Percentiles rank a stretch among this genome's conserved stretches.
These are phyloP conservation scores for Colletotrichum godetiae DNA, from an alignment of 2,329 filamentous ascomycete genomes.

Conservation along the genomic window DNA sequence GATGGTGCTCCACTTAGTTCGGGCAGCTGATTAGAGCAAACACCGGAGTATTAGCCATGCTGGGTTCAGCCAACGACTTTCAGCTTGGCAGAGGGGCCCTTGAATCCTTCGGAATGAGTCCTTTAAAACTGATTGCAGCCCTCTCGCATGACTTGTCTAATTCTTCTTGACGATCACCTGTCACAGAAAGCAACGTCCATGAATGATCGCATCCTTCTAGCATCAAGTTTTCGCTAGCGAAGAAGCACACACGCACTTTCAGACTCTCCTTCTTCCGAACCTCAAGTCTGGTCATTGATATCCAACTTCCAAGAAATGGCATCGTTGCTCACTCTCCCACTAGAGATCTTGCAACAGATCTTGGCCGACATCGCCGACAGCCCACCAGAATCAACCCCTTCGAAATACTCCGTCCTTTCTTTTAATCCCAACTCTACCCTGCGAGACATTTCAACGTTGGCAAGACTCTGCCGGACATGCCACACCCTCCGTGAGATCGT, in stretches of 20 bases:
- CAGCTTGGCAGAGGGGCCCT: conserved; percentile 1
- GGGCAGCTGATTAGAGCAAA: background rate
- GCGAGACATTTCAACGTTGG: background rate
- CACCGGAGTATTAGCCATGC: background rate
- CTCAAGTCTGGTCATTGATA: too few species aligned
- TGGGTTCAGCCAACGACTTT: background rate
- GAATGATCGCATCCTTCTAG: background rate
- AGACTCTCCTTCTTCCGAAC: background rate
- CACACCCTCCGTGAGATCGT: background rate
- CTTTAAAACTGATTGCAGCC: background rate
- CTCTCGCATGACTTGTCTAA: background rate
- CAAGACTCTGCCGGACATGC: conserved; percentile 22
- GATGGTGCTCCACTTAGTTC: background rate
- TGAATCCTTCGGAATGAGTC: background rate
- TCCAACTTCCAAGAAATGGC: background rate
- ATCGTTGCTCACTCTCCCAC: conserved; percentile 15
- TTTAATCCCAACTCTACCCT: background rate
- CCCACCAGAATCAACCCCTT: background rate
- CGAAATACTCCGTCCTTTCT: background rate
- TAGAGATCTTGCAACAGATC: conserved; percentile 23
- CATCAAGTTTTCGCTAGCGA: background rate
- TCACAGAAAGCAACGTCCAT: background rate
- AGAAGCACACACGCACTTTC: too few species aligned
- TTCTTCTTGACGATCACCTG: background rate
- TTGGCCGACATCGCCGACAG: background rate